Evolutionary conservation across 192 early-diverging fungal genomes (phyloP).

Genomic region (Coemansia sp.): DNA sequence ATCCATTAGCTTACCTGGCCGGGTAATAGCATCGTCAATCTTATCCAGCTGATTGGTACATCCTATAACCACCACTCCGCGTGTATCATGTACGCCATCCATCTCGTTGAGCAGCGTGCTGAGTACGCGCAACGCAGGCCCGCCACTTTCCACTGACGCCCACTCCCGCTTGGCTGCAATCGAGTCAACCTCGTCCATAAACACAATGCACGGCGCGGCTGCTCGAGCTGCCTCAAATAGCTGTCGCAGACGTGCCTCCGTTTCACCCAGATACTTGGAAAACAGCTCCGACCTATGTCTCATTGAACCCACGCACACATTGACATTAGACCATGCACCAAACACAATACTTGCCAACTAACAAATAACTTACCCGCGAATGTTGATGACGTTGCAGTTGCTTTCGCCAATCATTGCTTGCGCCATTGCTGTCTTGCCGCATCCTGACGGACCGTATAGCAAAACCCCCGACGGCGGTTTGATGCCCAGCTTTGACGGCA

Average conservation of each 20-base stretch:
- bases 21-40: slow-evolving; percentile 81
- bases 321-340: no score
- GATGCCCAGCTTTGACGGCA: slow-evolving; percentile 63
- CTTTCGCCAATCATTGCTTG: slow-evolving; percentile 75
- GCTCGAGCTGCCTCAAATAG: slow-evolving; percentile 81
- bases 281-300: slow-evolving; percentile 68
- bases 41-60: slow-evolving; percentile 86
- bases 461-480: slow-evolving; percentile 79
- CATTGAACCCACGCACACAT: no score
- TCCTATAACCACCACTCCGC: slow-evolving; percentile 84
- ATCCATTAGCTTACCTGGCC: slow-evolving; percentile 59
- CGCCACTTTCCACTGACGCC: slow-evolving; percentile 60
- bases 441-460: slow-evolving; percentile 89
- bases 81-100: slow-evolving; percentile 89
- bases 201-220: slow-evolving; percentile 88
- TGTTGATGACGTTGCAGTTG: slow-evolving; percentile 78
- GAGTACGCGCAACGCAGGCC: slow-evolving; percentile 85
- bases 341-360: no score
- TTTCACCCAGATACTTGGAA: slow-evolving; percentile 94
- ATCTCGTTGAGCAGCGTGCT: slow-evolving; percentile 97
- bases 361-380: slow-evolving; percentile 67
- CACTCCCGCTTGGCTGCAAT: slow-evolving; percentile 77
- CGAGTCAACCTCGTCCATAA: slow-evolving; percentile 93
- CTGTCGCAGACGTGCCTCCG: slow-evolving; percentile 75
- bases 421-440: slow-evolving; percentile 87